Evolutionary conservation across 2,329 filamentous ascomycete genomes (phyloP).

Genomic region (Bimuria novae-zelandiae): DNA sequence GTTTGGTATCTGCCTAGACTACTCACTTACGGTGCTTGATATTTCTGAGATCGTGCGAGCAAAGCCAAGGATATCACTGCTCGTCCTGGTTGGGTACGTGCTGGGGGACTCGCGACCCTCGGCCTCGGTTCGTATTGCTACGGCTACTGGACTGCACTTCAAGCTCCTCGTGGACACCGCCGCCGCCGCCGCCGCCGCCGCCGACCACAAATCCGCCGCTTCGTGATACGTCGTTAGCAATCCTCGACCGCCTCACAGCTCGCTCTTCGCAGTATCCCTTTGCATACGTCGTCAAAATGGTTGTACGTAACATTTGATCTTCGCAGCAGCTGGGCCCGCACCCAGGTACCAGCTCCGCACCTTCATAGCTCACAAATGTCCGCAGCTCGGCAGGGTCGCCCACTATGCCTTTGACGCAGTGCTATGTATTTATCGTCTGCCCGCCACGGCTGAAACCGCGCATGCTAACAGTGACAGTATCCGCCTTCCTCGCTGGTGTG

Average conservation of each 20-base stretch:
- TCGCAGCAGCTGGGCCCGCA: conserved; percentile 11
- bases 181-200: no score
- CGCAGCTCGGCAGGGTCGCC: conserved; percentile 87
- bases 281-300: conserved; percentile 32
- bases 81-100: no score
- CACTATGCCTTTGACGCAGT: conserved; percentile 98
- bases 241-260: not conserved
- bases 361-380: conserved; percentile 58
- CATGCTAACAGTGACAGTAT: conserved; percentile 63
- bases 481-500: conserved; percentile 93
- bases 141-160: no score
- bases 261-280: not conserved
- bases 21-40: no score
- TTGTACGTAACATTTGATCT: conserved; percentile 40
- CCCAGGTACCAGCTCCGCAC: conserved; percentile 20
- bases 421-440: conserved; percentile 65
- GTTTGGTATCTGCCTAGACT: no score
- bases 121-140: no score
- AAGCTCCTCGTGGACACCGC: no score
- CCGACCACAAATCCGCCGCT: no score
- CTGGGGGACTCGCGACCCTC: no score
- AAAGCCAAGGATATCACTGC: no score
- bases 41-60: no score
- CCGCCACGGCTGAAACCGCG: conserved; percentile 8
- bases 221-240: not conserved